phyloP scores from a whole-genome alignment of 176 grass and related monocot genomes.

The Juncus inflexus region DNA sequence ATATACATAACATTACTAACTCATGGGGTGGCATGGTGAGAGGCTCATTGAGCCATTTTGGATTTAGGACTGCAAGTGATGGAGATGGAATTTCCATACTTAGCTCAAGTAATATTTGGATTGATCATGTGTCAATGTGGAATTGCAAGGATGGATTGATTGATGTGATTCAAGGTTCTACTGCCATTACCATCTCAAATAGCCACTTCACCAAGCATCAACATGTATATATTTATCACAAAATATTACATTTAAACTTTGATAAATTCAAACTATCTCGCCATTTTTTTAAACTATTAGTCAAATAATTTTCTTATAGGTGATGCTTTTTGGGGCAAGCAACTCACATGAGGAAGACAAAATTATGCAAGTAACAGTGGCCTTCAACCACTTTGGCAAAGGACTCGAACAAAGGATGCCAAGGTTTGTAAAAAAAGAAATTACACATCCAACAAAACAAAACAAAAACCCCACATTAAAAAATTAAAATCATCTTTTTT shows the following conservation, averaged over 20 bases:
- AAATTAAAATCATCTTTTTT: no score
- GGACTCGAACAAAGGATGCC: constrained; percentile 93
- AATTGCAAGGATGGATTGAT: constrained; percentile 66
- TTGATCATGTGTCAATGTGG: constrained; percentile 70
- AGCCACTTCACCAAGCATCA: constrained; percentile 70
- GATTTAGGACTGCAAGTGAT: constrained; percentile 38
- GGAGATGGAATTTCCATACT: constrained; percentile 64
- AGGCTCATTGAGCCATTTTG: constrained; percentile 38
- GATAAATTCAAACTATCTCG: no score
- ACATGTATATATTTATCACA: constrained; percentile 28
- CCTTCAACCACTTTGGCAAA: constrained; percentile 84
- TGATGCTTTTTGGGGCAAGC: constrained; percentile 80
- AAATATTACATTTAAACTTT: background rate
- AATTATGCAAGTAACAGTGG: constrained; percentile 71
- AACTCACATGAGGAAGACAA: constrained; percentile 35
- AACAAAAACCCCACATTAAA: background rate
- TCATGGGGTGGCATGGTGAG: constrained; percentile 51
- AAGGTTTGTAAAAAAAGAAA: background rate
- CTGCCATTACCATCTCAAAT: constrained; percentile 77
- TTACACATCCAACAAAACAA: background rate
- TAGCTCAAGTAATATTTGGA: constrained; percentile 50
- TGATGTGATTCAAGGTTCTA: constrained; percentile 60
- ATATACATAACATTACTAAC: constrained; percentile 43
- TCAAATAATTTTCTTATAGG: constrained; percentile 25
- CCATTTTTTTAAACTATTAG: no score